Percentiles rank a stretch among this genome's conserved stretches.
Evolutionary conservation across 2,329 filamentous ascomycete species (phyloP).

Genomic region (Cladosporium austrohemisphaericum): DNA sequence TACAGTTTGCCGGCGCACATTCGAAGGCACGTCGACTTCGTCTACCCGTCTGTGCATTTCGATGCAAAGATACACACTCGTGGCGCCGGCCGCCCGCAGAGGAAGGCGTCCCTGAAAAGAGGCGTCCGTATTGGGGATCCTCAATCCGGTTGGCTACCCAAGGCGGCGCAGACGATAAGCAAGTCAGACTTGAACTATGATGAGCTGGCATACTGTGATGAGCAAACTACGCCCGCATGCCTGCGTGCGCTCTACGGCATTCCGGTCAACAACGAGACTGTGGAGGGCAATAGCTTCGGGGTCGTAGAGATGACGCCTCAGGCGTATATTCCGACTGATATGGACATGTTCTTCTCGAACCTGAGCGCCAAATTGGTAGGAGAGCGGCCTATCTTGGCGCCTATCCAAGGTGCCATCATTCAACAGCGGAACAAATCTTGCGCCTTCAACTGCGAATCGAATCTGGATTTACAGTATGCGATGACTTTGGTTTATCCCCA

Average conservation of each 20-base stretch:
- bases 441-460: slow-evolving; percentile 47
- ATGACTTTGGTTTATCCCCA: slow-evolving; percentile 54
- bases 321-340: slow-evolving; percentile 43
- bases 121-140: slow-evolving; percentile 25
- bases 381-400: slow-evolving; percentile 30
- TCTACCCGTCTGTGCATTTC: slow-evolving; percentile 41
- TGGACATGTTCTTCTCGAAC: slow-evolving; percentile 36
- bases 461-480: slow-evolving; percentile 54
- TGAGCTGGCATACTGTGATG: slow-evolving; percentile 46
- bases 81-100: slow-evolving; percentile 8
- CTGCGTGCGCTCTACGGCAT: slow-evolving; percentile 37
- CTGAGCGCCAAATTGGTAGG: slow-evolving; percentile 33
- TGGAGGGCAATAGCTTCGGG: slow-evolving; percentile 48
- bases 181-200: slow-evolving; percentile 24
- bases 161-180: slow-evolving; percentile 23
- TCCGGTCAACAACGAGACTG: slow-evolving; percentile 34
- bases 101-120: slow-evolving; percentile 23
- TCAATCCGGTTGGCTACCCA: slow-evolving; percentile 31
- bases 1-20: slow-evolving; percentile 34
- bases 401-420: slow-evolving; percentile 35
- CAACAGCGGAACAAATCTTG: slow-evolving; percentile 40
- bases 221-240: slow-evolving; percentile 56
- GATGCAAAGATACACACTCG: slow-evolving; percentile 32
- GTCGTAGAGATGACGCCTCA: slow-evolving; percentile 53
- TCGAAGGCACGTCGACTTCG: slow-evolving; percentile 33